Evolutionary conservation across 495 filamentous ascomycete species (phyloP).

Genomic region (Peziza echinospora): DNA sequence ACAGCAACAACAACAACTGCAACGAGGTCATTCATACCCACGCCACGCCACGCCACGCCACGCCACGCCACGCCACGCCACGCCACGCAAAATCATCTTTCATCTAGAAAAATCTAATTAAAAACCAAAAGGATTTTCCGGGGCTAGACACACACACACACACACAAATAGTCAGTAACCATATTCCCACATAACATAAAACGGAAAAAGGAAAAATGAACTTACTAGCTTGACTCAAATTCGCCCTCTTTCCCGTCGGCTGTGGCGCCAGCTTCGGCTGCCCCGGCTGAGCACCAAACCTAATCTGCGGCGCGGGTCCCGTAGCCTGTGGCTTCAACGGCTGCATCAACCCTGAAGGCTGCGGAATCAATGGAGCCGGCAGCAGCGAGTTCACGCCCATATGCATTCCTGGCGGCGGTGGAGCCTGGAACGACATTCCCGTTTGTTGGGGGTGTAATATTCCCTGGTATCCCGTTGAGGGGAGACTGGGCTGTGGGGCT

Average conservation of each 20-base stretch:
- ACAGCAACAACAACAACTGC: no score
- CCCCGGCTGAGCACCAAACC: constrained; percentile 58
- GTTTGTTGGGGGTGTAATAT: constrained; percentile 28
- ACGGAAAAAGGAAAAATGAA: constrained; percentile 25
- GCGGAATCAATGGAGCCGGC: constrained; percentile 34
- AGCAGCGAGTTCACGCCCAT: constrained; percentile 30
- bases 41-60: no score
- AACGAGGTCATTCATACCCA: no score
- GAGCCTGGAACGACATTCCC: constrained; percentile 34
- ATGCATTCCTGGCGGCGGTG: constrained; percentile 26
- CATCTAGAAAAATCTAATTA: no score
- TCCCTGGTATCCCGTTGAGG: constrained; percentile 25
- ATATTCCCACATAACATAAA: constrained; percentile 3
- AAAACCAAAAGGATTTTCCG: constrained; percentile 84
- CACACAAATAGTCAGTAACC: constrained; percentile 6
- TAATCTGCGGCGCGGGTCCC: constrained; percentile 70
- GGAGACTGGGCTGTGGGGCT: background rate
- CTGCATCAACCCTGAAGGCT: constrained; percentile 25
- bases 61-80: no score
- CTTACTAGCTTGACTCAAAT: constrained; percentile 78
- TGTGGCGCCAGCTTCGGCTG: constrained; percentile 65
- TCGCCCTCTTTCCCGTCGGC: constrained; percentile 67
- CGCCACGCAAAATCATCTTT: no score
- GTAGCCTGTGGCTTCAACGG: constrained; percentile 67
- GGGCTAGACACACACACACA: constrained; percentile 32